Percentiles rank a stretch among this genome's conserved stretches.
Conservation (phyloP, 192 early-diverging fungal species). For the Backusella luteola region DNA sequence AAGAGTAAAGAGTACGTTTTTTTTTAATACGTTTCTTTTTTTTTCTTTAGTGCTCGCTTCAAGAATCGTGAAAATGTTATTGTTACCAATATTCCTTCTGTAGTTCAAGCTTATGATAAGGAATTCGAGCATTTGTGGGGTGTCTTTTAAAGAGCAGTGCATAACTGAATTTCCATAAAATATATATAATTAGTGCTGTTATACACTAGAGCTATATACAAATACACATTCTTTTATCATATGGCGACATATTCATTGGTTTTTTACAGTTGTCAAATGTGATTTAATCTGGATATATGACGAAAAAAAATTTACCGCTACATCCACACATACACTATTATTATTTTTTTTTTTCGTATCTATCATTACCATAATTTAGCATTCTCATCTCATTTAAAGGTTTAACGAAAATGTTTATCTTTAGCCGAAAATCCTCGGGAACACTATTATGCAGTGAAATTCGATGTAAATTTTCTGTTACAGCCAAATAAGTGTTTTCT, state of each 20-base stretch:
- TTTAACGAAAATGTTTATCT: too few relatives aligned
- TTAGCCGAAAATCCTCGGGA: too few relatives aligned
- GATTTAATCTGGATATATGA: too few relatives aligned
- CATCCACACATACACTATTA: too few relatives aligned
- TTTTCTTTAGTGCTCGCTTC: slow-evolving; percentile 49
- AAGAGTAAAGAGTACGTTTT: background rate
- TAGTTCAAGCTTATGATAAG: slow-evolving; percentile 48
- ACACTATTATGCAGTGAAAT: too few relatives aligned
- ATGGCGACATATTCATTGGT: background rate
- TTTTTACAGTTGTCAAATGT: background rate
- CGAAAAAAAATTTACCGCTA: too few relatives aligned
- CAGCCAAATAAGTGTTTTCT: too few relatives aligned
- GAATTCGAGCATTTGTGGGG: slow-evolving; percentile 68
- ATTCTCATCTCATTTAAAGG: background rate
- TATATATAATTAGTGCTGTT: too few relatives aligned
- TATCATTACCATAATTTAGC: background rate
- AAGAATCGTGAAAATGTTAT: slow-evolving; percentile 66
- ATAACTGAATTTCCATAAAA: background rate
- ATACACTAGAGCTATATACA: too few relatives aligned
- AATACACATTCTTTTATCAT: too few relatives aligned
- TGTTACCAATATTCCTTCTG: slow-evolving; percentile 58
- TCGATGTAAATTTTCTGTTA: too few relatives aligned
- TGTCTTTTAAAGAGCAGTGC: slow-evolving; percentile 31
- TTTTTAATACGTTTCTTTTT: slow-evolving; percentile 36
- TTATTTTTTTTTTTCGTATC: too few relatives aligned